Conservation (phyloP, 805 yeast species). For the Torulaspora maleeae region DNA sequence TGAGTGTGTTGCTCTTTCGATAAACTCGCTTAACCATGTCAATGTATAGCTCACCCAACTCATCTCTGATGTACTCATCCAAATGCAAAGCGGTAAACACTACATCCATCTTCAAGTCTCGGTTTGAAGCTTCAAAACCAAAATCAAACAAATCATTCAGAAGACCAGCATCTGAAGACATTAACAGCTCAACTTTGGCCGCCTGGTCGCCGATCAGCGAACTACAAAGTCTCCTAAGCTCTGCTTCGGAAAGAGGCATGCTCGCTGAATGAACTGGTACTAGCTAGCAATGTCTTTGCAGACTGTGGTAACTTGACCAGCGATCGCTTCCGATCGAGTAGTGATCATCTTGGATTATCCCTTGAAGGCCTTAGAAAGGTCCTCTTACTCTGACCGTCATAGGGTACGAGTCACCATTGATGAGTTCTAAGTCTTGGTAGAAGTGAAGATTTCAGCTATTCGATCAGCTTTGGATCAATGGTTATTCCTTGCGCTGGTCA, state of each 20-base stretch:
- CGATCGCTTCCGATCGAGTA: too few relatives aligned
- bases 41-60: slow-evolving; percentile 18
- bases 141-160: slow-evolving; percentile 12
- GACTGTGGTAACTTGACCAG: too few relatives aligned
- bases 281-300: too few relatives aligned
- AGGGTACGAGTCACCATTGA: slow-evolving; percentile 1
- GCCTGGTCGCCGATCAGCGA: slow-evolving; percentile 21
- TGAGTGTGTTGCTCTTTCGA: slow-evolving; percentile 7
- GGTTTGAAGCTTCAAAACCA: slow-evolving; percentile 1
- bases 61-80: slow-evolving; percentile 20
- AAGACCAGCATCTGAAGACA: slow-evolving; percentile 5
- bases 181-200: slow-evolving; percentile 17
- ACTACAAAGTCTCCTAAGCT: slow-evolving; percentile 12
- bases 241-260: slow-evolving; percentile 2
- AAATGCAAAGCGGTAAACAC: slow-evolving; percentile 20
- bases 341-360: not conserved
- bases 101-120: slow-evolving; percentile 22
- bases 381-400: slow-evolving; percentile 2
- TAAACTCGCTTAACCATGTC: slow-evolving; percentile 14
- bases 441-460: too few relatives aligned
- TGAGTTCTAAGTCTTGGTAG: too few relatives aligned
- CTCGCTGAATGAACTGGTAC: not conserved
- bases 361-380: slow-evolving; percentile 1
- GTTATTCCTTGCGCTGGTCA: too few relatives aligned
- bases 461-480: too few relatives aligned